Evolutionary conservation across 768 basidiomycete species (phyloP).

Genomic region (Termitomyces sp.): DNA sequence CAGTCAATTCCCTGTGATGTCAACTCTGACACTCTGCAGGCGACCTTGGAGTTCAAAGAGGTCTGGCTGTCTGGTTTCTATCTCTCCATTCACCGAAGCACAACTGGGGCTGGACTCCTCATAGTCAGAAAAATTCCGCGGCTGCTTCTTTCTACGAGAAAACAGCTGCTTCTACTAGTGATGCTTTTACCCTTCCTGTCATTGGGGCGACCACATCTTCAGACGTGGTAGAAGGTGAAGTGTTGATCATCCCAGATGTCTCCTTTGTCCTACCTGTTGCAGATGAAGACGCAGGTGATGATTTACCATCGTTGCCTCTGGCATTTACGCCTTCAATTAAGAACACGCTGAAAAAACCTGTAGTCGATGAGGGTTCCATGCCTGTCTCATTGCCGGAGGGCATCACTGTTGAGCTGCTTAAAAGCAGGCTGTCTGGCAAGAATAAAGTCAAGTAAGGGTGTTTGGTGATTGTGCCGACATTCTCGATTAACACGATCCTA

Average conservation of each 20-base stretch:
- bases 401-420: constrained; percentile 49
- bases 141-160: constrained; percentile 2
- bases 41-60: constrained; percentile 81
- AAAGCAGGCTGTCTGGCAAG: constrained; percentile 59
- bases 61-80: constrained; percentile 63
- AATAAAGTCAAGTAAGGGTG: constrained; percentile 63
- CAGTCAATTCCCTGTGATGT: not conserved
- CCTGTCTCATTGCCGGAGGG: constrained; percentile 49
- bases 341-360: constrained; percentile 39
- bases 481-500: constrained; percentile 8
- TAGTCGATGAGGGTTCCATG: constrained; percentile 16
- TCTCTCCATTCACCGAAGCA: constrained; percentile 51
- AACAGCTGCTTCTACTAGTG: constrained; percentile 10
- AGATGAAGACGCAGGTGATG: constrained; percentile 20
- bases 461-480: constrained; percentile 6
- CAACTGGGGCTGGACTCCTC: constrained; percentile 40
- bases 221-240: not conserved
- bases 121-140: constrained; percentile 31
- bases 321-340: constrained; percentile 67
- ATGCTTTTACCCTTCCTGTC: constrained; percentile 27
- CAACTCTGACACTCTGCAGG: constrained; percentile 32
- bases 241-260: constrained; percentile 15
- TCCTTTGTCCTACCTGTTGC: constrained; percentile 31
- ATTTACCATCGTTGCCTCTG: constrained; percentile 39
- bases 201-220: constrained; percentile 11